Evolutionary conservation across 192 early-diverging fungal species (phyloP).

Genomic region (Entrophospora sp.): DNA sequence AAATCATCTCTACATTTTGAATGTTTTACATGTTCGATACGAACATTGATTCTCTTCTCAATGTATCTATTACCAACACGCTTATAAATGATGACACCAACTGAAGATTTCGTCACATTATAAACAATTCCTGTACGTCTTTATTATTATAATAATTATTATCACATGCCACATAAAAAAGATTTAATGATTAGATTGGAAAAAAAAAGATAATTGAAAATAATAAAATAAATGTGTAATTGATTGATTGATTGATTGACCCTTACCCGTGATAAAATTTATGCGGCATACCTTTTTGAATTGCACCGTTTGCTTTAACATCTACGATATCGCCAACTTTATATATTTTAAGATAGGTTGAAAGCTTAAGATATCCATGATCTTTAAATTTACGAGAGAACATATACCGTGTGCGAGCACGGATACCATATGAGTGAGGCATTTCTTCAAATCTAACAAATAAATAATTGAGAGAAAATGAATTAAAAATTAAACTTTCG

Average conservation of each 20-base stretch:
- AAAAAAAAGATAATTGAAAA: too few relatives aligned
- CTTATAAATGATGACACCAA: constrained; percentile 99
- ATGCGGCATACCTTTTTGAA: constrained; percentile 99
- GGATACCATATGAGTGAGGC: constrained; percentile 85
- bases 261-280: constrained; percentile 99
- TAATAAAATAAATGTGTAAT: too few relatives aligned
- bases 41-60: constrained; percentile 97
- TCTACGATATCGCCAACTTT: constrained; percentile 99
- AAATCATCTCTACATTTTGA: constrained; percentile 98
- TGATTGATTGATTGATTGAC: too few relatives aligned
- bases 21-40: constrained; percentile 98
- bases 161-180: too few relatives aligned
- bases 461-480: too few relatives aligned
- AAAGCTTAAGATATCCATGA: constrained; percentile 85
- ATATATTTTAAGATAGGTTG: constrained; percentile 97
- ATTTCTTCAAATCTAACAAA: too few relatives aligned
- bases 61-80: constrained; percentile 94
- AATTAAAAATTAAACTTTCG: too few relatives aligned
- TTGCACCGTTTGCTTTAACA: constrained; percentile 96
- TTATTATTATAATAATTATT: too few relatives aligned
- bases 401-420: constrained; percentile 97
- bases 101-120: constrained; percentile 99
- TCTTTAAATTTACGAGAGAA: constrained; percentile 95
- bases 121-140: constrained; percentile 95
- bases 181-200: too few relatives aligned